Evolutionary conservation across 2,329 filamentous ascomycete genomes (phyloP).

Genomic region (Rutstroemia sp.): DNA sequence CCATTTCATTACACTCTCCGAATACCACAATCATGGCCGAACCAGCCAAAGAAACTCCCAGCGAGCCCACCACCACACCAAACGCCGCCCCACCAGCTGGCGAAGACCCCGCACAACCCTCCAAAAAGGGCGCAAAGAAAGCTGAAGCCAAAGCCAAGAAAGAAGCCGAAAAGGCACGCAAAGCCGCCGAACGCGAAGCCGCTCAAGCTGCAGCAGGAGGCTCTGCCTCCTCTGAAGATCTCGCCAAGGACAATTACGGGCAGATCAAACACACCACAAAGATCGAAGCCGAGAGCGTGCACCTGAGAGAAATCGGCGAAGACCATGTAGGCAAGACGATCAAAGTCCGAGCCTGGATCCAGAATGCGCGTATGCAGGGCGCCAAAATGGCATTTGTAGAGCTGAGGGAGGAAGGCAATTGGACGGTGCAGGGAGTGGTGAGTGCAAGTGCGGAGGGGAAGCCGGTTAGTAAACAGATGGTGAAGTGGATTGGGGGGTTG

Average conservation of each 20-base stretch:
- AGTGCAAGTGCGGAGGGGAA: conserved; percentile 56
- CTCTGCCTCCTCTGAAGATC: conserved; percentile 55
- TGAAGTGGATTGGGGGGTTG: conserved; percentile 77
- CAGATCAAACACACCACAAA: conserved; percentile 51
- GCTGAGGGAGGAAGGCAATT: conserved; percentile 65
- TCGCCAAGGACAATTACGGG: conserved; percentile 75
- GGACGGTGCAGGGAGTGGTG: conserved; percentile 77
- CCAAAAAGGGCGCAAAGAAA: conserved; percentile 81
- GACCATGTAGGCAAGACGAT: conserved; percentile 62
- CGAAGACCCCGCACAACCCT: conserved; percentile 29
- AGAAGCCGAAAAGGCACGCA: conserved; percentile 70
- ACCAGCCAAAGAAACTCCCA: conserved; percentile 15
- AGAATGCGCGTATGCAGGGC: conserved; percentile 81
- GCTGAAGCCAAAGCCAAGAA: conserved; percentile 80
- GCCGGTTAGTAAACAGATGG: conserved; percentile 74
- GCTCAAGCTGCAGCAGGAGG: conserved; percentile 58
- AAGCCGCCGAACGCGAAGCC: conserved; percentile 68
- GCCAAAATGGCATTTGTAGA: conserved; percentile 90
- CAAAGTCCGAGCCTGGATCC: conserved; percentile 71
- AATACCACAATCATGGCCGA: conserved; percentile 12
- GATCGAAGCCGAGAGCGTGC: conserved; percentile 45
- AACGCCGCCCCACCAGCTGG: not conserved
- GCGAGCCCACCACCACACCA: conserved; percentile 9
- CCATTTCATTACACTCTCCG: not conserved
- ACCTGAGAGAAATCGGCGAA: conserved; percentile 58